These are phyloP conservation scores for Aphanomyces euteiches DNA, from an alignment of 352 stramenopile species.

Conservation along the genomic window DNA sequence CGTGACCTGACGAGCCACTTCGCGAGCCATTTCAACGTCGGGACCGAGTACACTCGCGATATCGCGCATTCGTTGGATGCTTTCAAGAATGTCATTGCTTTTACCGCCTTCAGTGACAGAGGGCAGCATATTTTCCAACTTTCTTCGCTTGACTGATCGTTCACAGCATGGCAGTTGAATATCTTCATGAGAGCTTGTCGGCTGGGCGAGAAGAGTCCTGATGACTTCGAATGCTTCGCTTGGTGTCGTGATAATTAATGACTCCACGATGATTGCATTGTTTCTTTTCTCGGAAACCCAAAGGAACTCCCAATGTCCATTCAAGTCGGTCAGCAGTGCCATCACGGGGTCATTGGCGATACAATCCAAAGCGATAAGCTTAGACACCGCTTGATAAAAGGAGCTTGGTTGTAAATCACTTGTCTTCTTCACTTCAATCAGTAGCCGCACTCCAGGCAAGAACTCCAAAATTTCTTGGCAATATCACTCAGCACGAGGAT, in stretches of 20 bases:
- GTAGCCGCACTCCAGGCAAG: slow-evolving; percentile 42
- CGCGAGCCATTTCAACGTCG: slow-evolving; percentile 35
- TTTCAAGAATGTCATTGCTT: slow-evolving; percentile 28
- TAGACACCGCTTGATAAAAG: slow-evolving; percentile 40
- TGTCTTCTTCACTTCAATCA: slow-evolving; percentile 44
- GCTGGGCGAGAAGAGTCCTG: slow-evolving; percentile 34
- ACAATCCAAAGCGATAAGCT: slow-evolving; percentile 47
- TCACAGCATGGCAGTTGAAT: slow-evolving; percentile 36
- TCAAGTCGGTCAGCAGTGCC: slow-evolving; percentile 46
- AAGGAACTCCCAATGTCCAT: slow-evolving; percentile 38
- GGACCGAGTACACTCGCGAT: slow-evolving; percentile 33
- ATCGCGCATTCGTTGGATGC: slow-evolving; percentile 29
- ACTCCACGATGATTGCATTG: slow-evolving; percentile 32
- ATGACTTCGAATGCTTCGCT: slow-evolving; percentile 39
- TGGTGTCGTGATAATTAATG: slow-evolving; percentile 31
- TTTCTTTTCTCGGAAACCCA: slow-evolving; percentile 40
- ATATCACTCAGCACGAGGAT: slow-evolving; percentile 42
- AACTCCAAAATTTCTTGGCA: slow-evolving; percentile 27
- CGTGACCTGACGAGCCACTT: slow-evolving; percentile 30
- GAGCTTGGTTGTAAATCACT: slow-evolving; percentile 31
- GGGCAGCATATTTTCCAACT: slow-evolving; percentile 33
- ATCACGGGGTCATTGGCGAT: slow-evolving; percentile 39
- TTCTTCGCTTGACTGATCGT: slow-evolving; percentile 40
- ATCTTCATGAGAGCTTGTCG: slow-evolving; percentile 35
- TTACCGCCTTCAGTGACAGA: slow-evolving; percentile 33